A percentile compares a stretch with the other conserved stretches of the same genome.
phyloP scores from a whole-genome alignment of 2,329 filamentous ascomycete genomes.

The Emmonsiellopsis sp. region DNA sequence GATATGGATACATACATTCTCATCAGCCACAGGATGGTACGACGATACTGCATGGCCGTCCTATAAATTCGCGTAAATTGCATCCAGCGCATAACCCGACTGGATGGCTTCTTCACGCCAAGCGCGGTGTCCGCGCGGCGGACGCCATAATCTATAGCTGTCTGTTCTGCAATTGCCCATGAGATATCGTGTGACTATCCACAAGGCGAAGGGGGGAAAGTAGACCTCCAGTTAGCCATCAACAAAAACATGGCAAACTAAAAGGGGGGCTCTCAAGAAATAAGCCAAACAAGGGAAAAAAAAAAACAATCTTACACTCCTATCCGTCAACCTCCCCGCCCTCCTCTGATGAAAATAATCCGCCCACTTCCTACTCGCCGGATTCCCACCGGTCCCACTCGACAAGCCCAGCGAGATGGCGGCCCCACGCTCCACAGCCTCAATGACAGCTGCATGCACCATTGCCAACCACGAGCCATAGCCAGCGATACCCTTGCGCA shows the following conservation, averaged over 20 bases:
- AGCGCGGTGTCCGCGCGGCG: slow-evolving; percentile 7
- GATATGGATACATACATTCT: slow-evolving; percentile 6
- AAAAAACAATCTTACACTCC: slow-evolving; percentile 6
- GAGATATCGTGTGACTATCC: slow-evolving; percentile 9
- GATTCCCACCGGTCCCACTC: slow-evolving; percentile 9
- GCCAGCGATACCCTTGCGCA: slow-evolving; percentile 12
- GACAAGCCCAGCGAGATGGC: slow-evolving; percentile 12
- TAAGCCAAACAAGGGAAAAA: background rate
- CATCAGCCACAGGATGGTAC: slow-evolving; percentile 11
- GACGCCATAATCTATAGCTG: slow-evolving; percentile 10
- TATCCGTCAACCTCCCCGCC: slow-evolving; percentile 7
- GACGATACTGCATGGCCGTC: slow-evolving; percentile 10
- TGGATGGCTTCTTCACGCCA: slow-evolving; percentile 4
- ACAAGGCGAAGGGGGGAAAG: background rate
- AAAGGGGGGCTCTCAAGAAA: background rate
- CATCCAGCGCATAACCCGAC: slow-evolving; percentile 7
- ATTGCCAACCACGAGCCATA: slow-evolving; percentile 14
- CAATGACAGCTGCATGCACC: slow-evolving; percentile 14
- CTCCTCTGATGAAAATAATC: slow-evolving; percentile 11
- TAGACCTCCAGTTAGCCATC: background rate
- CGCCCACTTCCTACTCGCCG: slow-evolving; percentile 10
- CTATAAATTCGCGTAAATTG: slow-evolving; percentile 10
- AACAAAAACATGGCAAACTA: background rate
- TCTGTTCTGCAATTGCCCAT: slow-evolving; percentile 11
- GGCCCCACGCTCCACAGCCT: slow-evolving; percentile 11